phyloP scores from a whole-genome alignment of 192 early-diverging fungal genomes.

The Coemansia erecta region DNA sequence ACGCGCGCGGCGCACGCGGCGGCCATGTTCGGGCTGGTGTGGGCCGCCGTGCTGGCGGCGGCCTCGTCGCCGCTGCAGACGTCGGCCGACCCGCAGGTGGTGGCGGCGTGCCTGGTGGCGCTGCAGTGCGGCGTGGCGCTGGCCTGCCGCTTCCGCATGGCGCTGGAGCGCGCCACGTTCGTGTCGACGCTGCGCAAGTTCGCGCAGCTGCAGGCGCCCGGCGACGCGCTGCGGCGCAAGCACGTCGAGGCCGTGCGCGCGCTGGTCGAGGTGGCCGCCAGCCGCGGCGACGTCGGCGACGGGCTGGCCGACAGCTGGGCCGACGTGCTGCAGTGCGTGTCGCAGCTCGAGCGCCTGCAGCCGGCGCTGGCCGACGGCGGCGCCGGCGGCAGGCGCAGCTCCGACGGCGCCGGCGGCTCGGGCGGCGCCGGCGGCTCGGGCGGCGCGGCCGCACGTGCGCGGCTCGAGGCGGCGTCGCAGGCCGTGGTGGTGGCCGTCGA shows the following conservation, averaged over 20 bases:
- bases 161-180: slow-evolving; percentile 88
- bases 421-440: slow-evolving; percentile 6
- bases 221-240: slow-evolving; percentile 79
- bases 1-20: slow-evolving; percentile 86
- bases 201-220: slow-evolving; percentile 78
- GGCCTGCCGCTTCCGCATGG: slow-evolving; percentile 80
- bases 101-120: slow-evolving; percentile 71
- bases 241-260: slow-evolving; percentile 89
- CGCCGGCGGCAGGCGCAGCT: slow-evolving; percentile 9
- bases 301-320: slow-evolving; percentile 71
- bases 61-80: slow-evolving; percentile 83
- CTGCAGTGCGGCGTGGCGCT: slow-evolving; percentile 80
- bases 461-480: slow-evolving; percentile 66
- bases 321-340: slow-evolving; percentile 80
- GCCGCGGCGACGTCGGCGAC: slow-evolving; percentile 58
- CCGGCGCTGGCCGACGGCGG: slow-evolving; percentile 26
- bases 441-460: slow-evolving; percentile 53
- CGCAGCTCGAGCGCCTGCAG: slow-evolving; percentile 86
- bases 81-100: slow-evolving; percentile 69
- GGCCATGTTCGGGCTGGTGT: slow-evolving; percentile 88
- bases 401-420: slow-evolving; percentile 6
- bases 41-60: slow-evolving; percentile 84
- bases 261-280: slow-evolving; percentile 73
- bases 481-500: slow-evolving; percentile 78
- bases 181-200: slow-evolving; percentile 87